phyloP scores from a whole-genome alignment of 2,329 filamentous ascomycete species.

The Alternaria incomplexa region DNA sequence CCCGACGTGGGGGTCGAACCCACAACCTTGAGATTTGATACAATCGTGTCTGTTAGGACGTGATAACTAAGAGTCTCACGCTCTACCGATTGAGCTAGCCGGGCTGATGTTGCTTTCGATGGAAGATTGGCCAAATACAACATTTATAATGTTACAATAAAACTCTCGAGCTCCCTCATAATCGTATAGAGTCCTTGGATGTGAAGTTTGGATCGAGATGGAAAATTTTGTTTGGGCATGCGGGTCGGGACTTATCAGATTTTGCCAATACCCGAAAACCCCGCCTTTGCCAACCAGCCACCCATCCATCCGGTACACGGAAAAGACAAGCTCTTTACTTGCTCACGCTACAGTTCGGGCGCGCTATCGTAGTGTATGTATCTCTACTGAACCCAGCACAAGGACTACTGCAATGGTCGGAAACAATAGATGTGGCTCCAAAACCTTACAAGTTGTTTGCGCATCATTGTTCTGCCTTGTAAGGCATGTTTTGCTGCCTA shows the following conservation, averaged over 20 bases:
- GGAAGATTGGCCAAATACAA: neutral
- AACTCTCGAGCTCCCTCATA: neutral
- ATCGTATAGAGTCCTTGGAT: fast-evolving
- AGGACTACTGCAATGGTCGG: neutral
- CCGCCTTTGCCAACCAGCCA: neutral
- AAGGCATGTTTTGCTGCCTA: neutral
- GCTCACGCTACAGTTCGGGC: neutral
- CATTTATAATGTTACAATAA: neutral
- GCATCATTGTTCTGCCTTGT: neutral
- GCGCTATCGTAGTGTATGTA: neutral
- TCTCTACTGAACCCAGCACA: neutral
- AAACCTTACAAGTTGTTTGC: neutral
- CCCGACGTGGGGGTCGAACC: constrained; percentile 21
- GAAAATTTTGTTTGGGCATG: neutral
- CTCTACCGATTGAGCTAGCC: constrained; percentile 49
- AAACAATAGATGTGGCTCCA: neutral
- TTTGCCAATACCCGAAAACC: neutral
- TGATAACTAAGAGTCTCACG: constrained; percentile 48
- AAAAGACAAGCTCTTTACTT: neutral
- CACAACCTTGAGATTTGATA: constrained; percentile 21
- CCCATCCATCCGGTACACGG: neutral
- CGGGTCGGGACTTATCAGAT: neutral
- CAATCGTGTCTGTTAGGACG: constrained; percentile 12
- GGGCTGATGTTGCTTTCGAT: constrained; percentile 13
- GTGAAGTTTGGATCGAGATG: neutral